Conservation (phyloP, 2,329 filamentous ascomycete genomes). For the Aspergillus brasiliensis region DNA sequence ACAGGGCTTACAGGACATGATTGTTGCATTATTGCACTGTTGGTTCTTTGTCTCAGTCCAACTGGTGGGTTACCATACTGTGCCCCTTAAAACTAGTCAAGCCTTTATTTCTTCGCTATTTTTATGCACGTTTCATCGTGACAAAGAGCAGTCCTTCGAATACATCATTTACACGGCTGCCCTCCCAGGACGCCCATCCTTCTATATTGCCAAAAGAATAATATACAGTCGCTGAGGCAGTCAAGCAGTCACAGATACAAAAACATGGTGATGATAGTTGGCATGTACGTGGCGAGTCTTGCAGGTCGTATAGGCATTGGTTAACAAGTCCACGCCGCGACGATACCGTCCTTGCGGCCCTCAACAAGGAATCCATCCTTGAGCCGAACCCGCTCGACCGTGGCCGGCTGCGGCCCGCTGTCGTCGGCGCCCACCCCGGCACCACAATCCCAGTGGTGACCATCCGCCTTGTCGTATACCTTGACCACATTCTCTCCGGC, state of each 20-base stretch:
- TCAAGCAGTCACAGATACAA: slow-evolving; percentile 13
- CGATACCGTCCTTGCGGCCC: slow-evolving; percentile 80
- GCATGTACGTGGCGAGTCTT: slow-evolving; percentile 12
- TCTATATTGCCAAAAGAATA: slow-evolving; percentile 10
- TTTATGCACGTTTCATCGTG: neutral
- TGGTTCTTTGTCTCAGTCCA: neutral
- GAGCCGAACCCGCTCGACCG: slow-evolving; percentile 83
- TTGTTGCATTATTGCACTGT: neutral
- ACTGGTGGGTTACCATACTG: neutral
- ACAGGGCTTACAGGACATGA: neutral
- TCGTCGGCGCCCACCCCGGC: slow-evolving; percentile 70
- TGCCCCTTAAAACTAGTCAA: neutral
- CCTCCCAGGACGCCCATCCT: neutral
- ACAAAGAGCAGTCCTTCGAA: neutral
- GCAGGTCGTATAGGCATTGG: neutral
- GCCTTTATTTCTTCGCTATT: neutral
- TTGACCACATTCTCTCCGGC: slow-evolving; percentile 93
- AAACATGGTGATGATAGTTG: slow-evolving; percentile 2
- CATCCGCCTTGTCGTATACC: slow-evolving; percentile 96
- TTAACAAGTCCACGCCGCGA: slow-evolving; percentile 86
- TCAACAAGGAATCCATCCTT: slow-evolving; percentile 94
- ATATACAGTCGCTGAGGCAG: slow-evolving; percentile 20
- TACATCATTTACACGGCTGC: slow-evolving; percentile 1
- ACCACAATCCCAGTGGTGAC: slow-evolving; percentile 94
- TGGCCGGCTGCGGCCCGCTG: slow-evolving; percentile 64